A percentile compares a stretch with the other conserved stretches of the same genome.
Evolutionary conservation across 306 rosid genomes (phyloP).

Genomic region (Vicia villosa): DNA sequence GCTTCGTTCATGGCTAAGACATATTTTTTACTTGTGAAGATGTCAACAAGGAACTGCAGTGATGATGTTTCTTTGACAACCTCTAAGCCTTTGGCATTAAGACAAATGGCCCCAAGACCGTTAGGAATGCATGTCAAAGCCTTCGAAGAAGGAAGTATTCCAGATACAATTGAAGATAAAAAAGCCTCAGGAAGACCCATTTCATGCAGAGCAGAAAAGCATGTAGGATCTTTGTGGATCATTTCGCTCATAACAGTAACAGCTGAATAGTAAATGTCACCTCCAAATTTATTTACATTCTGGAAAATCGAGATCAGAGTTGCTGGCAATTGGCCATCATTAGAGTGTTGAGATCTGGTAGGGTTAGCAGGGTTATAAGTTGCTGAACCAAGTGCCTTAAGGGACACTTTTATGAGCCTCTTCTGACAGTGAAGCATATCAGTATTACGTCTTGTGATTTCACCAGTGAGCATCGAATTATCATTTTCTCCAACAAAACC

Average conservation of each 20-base stretch:
- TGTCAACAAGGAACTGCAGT: slow-evolving; percentile 76
- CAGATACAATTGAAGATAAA: slow-evolving; percentile 78
- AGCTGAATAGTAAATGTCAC: slow-evolving; percentile 95
- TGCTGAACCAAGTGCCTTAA: slow-evolving; percentile 96
- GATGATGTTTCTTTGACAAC: slow-evolving; percentile 75
- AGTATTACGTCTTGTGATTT: slow-evolving; percentile 64
- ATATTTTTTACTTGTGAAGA: slow-evolving; percentile 83
- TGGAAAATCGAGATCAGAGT: slow-evolving; percentile 69
- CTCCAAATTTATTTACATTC: slow-evolving; percentile 85
- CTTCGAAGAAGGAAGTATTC: slow-evolving; percentile 88
- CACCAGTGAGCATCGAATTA: slow-evolving; percentile 61
- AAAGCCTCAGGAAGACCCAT: slow-evolving; percentile 94
- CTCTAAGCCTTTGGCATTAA: slow-evolving; percentile 87
- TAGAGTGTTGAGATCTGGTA: slow-evolving; percentile 69
- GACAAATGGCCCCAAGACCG: slow-evolving; percentile 97
- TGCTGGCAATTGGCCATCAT: slow-evolving; percentile 74
- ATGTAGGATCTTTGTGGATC: slow-evolving; percentile 95
- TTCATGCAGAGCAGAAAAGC: slow-evolving; percentile 79
- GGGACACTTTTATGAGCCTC: slow-evolving; percentile 83
- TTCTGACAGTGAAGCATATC: slow-evolving; percentile 78
- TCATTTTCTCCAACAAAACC: slow-evolving; percentile 56
- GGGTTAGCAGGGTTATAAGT: slow-evolving; percentile 79
- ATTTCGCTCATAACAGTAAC: slow-evolving; percentile 97
- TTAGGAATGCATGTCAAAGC: slow-evolving; percentile 90
- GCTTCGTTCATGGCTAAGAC: slow-evolving; percentile 88